These are phyloP conservation scores for Solanum corneliomulleri DNA, from an alignment of 257 asterid genomes.

Conservation along the genomic window DNA sequence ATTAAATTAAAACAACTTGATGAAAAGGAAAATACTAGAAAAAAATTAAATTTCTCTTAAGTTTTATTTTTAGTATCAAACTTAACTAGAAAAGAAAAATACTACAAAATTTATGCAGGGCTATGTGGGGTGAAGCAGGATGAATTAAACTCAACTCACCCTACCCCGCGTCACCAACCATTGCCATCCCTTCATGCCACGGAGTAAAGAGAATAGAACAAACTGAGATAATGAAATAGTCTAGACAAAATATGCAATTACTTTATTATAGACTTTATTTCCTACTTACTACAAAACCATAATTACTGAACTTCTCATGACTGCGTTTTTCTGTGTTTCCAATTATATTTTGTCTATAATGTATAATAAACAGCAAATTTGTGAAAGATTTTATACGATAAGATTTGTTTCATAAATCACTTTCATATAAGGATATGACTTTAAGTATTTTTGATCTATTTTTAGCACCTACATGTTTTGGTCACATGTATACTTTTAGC, in stretches of 20 bases:
- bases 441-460: not conserved
- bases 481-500: not conserved
- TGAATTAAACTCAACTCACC: not conserved
- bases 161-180: not conserved
- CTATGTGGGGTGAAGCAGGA: too few relatives aligned
- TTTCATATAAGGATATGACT: too few relatives aligned
- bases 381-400: not conserved
- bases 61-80: too few relatives aligned
- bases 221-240: not conserved
- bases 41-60: too few relatives aligned
- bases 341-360: not conserved
- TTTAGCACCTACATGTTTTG: not conserved
- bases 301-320: too few relatives aligned
- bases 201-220: not conserved
- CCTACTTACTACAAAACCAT: not conserved
- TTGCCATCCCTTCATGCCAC: not conserved
- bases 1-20: too few relatives aligned
- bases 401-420: not conserved
- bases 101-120: too few relatives aligned
- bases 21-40: too few relatives aligned
- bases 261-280: not conserved
- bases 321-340: not conserved
- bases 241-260: not conserved
- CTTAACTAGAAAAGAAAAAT: too few relatives aligned
- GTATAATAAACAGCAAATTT: not conserved